These are phyloP conservation scores for Ammopiptanthus mongolicus DNA, from an alignment of 306 rosid genomes.

Conservation along the genomic window DNA sequence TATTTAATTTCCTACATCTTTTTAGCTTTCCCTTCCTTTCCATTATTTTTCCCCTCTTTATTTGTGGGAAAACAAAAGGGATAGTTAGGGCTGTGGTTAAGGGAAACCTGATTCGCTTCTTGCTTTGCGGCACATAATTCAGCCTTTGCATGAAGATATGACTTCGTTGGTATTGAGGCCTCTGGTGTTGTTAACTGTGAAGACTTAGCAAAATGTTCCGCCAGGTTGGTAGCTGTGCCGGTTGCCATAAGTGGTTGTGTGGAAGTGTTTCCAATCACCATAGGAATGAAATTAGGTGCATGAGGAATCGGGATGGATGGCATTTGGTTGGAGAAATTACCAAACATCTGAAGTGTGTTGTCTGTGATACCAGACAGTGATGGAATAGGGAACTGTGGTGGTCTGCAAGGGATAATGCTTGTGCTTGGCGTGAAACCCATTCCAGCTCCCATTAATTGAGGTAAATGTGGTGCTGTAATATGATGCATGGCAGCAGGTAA, in stretches of 20 bases:
- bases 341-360: conserved; percentile 29
- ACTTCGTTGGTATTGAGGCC: not conserved
- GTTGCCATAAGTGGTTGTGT: not conserved
- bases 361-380: conserved; percentile 20
- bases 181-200: not conserved
- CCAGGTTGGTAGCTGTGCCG: not conserved
- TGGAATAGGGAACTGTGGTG: conserved; percentile 31
- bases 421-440: conserved; percentile 30
- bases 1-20: too few relatives aligned
- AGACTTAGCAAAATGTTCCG: not conserved
- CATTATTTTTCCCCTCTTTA: not conserved
- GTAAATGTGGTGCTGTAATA: conserved; percentile 6
- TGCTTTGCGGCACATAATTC: not conserved
- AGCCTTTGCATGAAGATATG: not conserved
- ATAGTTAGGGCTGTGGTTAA: not conserved
- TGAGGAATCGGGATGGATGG: conserved; percentile 19
- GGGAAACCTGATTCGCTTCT: not conserved
- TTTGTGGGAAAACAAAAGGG: conserved; percentile 7
- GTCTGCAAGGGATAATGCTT: conserved; percentile 10
- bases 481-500: not conserved
- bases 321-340: conserved; percentile 35
- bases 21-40: not conserved
- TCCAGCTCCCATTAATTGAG: conserved; percentile 22
- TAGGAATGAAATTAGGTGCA: conserved; percentile 21
- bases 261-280: conserved; percentile 19